Evolutionary conservation across 179 eudicot species (phyloP).

Genomic region (Pouteria campechiana): DNA sequence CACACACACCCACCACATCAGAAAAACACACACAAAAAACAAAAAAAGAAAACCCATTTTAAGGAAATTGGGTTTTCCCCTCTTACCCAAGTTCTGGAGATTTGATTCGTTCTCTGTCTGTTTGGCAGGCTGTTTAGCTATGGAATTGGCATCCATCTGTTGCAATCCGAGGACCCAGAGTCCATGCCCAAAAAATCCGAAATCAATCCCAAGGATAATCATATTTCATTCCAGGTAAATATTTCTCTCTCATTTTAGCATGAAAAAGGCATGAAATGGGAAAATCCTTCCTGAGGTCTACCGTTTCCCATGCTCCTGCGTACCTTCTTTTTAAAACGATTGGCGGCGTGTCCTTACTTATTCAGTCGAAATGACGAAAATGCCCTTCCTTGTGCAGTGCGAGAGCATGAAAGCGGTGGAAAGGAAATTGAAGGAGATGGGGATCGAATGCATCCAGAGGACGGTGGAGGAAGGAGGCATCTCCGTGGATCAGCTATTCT

Average conservation of each 20-base stretch:
- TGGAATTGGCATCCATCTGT: conserved; percentile 54
- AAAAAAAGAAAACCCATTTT: too few relatives aligned
- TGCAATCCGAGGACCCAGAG: conserved; percentile 15
- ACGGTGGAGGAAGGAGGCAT: conserved; percentile 82
- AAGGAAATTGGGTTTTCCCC: too few relatives aligned
- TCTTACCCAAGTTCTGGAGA: background rate
- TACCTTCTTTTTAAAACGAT: too few relatives aligned
- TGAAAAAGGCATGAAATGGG: too few relatives aligned
- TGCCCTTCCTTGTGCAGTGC: conserved; percentile 58
- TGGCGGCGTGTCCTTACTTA: too few relatives aligned
- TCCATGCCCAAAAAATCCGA: conserved; percentile 7
- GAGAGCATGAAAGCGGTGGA: conserved; percentile 91
- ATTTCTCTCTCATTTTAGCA: too few relatives aligned
- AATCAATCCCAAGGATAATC: conserved; percentile 49
- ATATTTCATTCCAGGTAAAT: conserved; percentile 62
- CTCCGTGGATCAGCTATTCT: conserved; percentile 78
- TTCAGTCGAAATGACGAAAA: too few relatives aligned
- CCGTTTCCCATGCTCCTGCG: too few relatives aligned
- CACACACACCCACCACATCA: too few relatives aligned
- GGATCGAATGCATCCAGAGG: conserved; percentile 39
- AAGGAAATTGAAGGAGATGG: conserved; percentile 77
- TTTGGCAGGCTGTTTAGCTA: conserved; percentile 48
- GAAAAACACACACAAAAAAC: too few relatives aligned
- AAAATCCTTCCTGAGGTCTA: too few relatives aligned
- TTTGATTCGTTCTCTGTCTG: background rate